These are phyloP conservation scores for Gigaspora rosea DNA, from an alignment of 192 early-diverging fungal genomes.

Conservation along the genomic window DNA sequence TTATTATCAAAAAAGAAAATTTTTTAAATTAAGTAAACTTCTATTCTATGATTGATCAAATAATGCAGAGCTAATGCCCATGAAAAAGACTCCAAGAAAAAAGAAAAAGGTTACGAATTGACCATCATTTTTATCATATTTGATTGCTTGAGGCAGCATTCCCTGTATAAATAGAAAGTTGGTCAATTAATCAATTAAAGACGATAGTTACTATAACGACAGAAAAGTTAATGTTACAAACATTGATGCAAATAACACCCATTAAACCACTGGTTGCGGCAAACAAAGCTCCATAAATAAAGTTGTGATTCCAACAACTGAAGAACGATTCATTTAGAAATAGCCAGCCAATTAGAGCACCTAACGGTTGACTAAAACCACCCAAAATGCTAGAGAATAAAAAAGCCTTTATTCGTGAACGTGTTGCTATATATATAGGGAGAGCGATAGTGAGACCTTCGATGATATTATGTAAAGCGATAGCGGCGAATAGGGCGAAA, in stretches of 20 bases:
- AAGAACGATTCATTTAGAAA: conserved; percentile 26
- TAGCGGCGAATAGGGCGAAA: conserved; percentile 51
- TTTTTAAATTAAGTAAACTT: too few relatives aligned
- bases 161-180: conserved; percentile 7
- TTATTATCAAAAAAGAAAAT: too few relatives aligned
- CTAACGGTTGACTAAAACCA: conserved; percentile 56
- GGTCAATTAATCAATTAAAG: too few relatives aligned
- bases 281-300: conserved; percentile 19
- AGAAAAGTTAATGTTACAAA: background rate
- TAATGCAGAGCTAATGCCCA: conserved; percentile 15
- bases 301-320: conserved; percentile 21
- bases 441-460: conserved; percentile 59
- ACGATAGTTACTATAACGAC: background rate
- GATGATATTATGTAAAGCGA: conserved; percentile 58
- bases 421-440: conserved; percentile 53
- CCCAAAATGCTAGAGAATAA: conserved; percentile 48
- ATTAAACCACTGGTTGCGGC: conserved; percentile 11
- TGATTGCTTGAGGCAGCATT: conserved; percentile 27
- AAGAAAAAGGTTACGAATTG: background rate
- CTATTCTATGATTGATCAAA: background rate
- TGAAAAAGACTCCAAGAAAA: conserved; percentile 20
- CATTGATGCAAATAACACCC: conserved; percentile 21
- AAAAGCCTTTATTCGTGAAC: conserved; percentile 49
- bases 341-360: conserved; percentile 52
- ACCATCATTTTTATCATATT: conserved; percentile 15